Evolutionary conservation across 192 early-diverging fungal genomes (phyloP).

Genomic region (Spizellomyces sp.): DNA sequence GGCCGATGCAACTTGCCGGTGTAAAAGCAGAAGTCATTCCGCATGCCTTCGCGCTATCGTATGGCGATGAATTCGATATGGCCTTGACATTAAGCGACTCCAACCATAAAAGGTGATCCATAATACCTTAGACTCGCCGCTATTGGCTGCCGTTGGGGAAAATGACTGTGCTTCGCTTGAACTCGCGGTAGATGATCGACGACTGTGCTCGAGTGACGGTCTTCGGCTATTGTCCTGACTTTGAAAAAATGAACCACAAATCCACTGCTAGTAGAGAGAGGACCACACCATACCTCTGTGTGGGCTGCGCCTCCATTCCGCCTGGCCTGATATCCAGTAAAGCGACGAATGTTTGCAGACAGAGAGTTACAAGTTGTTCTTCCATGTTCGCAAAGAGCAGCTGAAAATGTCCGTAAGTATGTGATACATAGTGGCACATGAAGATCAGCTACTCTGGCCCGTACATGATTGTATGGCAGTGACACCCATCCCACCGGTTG

Average conservation of each 20-base stretch:
- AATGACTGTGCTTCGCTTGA: conserved; percentile 8
- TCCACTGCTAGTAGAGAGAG: background rate
- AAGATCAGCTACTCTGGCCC: background rate
- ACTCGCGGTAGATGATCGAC: conserved; percentile 17
- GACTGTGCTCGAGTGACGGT: conserved; percentile 10
- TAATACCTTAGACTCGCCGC: too few relatives aligned
- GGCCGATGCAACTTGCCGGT: conserved; percentile 77
- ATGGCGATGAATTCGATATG: too few relatives aligned
- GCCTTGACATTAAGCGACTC: too few relatives aligned
- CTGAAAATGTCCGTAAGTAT: conserved; percentile 9
- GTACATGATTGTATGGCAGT: conserved; percentile 78
- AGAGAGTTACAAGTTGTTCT: conserved; percentile 74
- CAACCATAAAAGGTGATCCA: too few relatives aligned
- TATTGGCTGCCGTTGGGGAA: background rate
- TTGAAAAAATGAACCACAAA: background rate
- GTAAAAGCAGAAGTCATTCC: conserved; percentile 80
- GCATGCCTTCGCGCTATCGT: background rate
- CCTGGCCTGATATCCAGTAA: conserved; percentile 65
- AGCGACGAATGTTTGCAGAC: conserved; percentile 67
- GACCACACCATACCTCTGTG: too few relatives aligned
- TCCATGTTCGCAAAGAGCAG: conserved; percentile 69
- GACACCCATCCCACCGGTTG: conserved; percentile 85
- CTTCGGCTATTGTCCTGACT: conserved; percentile 14
- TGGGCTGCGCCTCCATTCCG: background rate
- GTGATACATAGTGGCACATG: background rate